Evolutionary conservation across 129 eudicot species (phyloP), one percentile per base, ranked within the genome.

Genomic region (Saposhnikovia divaricata): DNA sequence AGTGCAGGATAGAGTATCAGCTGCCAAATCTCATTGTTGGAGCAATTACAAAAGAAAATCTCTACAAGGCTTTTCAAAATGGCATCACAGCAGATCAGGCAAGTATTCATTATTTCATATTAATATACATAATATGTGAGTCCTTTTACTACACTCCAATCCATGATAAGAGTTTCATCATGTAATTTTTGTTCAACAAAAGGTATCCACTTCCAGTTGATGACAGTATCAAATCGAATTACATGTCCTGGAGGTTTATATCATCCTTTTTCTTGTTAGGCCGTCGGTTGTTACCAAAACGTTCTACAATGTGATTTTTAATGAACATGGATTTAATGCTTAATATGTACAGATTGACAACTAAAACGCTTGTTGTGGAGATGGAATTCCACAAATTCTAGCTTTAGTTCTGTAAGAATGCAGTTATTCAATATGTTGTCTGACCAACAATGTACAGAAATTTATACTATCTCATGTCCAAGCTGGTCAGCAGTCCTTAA

Each of bases 11-110:
- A 69, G 98, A 95, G 77, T 95, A 95, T 84, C 97, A 91, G 84
- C 97, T 95, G 53, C 98, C 98, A 11, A 95, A 95, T 83, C 97
- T 95, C 80, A 87, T 95, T 81, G 98, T 95, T 71, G 93, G 89
- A 23, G 87, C 96, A 40, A 92, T 95, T 69, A 92, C 86, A 63
- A 95, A 95, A 89, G 98, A 95, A 79, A 95, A 96, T 84, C 77
- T 95, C 80, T 92, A 87, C 65, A 90, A 85, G 84, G 97, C 98
- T 73, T 92, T 92, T 89, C 86, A 83, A 85, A 89, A 90, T 83
- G 97, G 98, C 80, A 95, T 95, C 72, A 79, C 96, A 55, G 80
- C 98, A 27, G 98, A 95, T 19, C 98, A 94, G 96, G 98, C 83
- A 86, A 89, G 91, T 78, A 65, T 23, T 57, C 31, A 0, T 19